Evolutionary conservation across 768 basidiomycete genomes (phyloP).

Genomic region (Mycena albidolilacea): DNA sequence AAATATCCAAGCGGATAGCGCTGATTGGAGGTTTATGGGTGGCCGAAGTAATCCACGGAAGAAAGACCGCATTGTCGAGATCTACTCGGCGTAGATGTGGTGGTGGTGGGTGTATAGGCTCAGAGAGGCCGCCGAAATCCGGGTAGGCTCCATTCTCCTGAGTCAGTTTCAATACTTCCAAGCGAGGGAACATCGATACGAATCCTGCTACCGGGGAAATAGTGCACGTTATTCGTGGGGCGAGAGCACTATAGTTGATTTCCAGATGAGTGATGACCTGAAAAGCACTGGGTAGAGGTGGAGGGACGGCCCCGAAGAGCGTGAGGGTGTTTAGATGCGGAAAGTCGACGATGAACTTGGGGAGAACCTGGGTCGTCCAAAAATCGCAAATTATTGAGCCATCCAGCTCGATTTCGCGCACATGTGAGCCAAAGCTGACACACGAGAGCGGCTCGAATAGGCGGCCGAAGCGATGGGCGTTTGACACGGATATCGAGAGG

Average conservation of each 20-base stretch:
- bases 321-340: constrained; percentile 19
- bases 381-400: constrained; percentile 22
- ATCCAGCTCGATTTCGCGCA: constrained; percentile 33
- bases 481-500: constrained; percentile 24
- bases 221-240: background rate
- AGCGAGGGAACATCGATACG: constrained; percentile 18
- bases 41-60: constrained; percentile 21
- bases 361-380: constrained; percentile 29
- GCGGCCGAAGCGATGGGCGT: constrained; percentile 31
- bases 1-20: constrained; percentile 21
- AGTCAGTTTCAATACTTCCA: constrained; percentile 31
- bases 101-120: background rate
- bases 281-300: constrained; percentile 15
- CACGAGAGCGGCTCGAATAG: constrained; percentile 12
- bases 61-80: constrained; percentile 20
- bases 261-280: constrained; percentile 22
- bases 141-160: constrained; percentile 28
- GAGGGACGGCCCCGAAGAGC: constrained; percentile 22
- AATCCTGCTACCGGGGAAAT: constrained; percentile 1
- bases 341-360: constrained; percentile 23
- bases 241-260: constrained; percentile 2
- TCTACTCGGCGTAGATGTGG: constrained; percentile 26
- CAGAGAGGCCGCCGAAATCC: constrained; percentile 5
- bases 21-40: background rate
- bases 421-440: constrained; percentile 16